Evolutionary conservation across 129 eudicot species (phyloP), one percentile per base, ranked within the genome.

Genomic region (Pulicaria dysenterica): DNA sequence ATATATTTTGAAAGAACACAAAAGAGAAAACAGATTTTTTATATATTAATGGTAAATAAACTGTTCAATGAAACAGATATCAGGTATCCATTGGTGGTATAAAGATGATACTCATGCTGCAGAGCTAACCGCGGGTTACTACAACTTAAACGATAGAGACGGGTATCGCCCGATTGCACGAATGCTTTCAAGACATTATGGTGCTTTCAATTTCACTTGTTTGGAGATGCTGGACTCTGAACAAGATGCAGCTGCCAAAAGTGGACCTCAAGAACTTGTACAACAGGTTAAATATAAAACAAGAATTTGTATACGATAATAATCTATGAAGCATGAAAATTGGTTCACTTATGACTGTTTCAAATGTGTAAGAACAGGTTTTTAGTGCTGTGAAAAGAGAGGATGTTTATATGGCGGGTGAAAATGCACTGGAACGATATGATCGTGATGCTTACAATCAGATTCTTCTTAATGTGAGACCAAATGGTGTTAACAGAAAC

Each of bases 21-120:
- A 54, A 8, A 9, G 1, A 3, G 31, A 12, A 3, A 48, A 11
- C 47, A 47, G 11, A 11, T 55, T 15, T 69, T 40, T 65, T 24
- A 40, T 7, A 58, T 34, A 16, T 51, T 67, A 68, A 68, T 17
- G n/a, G 49, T 39, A 17, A 10, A 12, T 39, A 31, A 63, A 5
- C 24, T 41, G 19, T 69, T 72, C 14, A 68, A 53, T 64, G 47
- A 70, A 41, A 66, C 70, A 92, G 98, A 86, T 92, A 39, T 79
- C 98, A 13, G 98, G 96, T 24, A 93, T 93, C 49, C 98, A 93
- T 67, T 93, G 98, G 98, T 92, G 98, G 96, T 89, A 85, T 75
- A 83, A 77, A 62, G 87, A 89, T 45, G 83, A 81, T 8, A 83
- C 77, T 43, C 98, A 89, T 69, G 98, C 98, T 14, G 92, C 90